A percentile compares a stretch with the other conserved stretches of the same genome.
Conservation (phyloP, 345 rosid genomes). For the Chamaenerion angustifolium region DNA sequence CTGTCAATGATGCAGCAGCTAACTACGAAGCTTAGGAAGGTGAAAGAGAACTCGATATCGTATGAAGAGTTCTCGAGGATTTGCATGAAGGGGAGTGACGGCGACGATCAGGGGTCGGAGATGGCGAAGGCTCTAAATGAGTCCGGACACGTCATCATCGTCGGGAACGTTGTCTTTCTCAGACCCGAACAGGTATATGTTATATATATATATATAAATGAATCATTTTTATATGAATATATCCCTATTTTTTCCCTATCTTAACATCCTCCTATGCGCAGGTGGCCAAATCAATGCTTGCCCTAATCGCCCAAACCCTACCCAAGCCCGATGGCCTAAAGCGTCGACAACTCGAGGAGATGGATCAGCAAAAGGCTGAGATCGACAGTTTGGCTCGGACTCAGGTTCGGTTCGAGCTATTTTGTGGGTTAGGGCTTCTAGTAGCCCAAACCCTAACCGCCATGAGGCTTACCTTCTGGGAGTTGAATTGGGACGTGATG, state of each 20-base stretch:
- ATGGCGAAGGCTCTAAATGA: constrained; percentile 40
- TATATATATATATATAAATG: too few relatives aligned
- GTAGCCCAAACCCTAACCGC: constrained; percentile 46
- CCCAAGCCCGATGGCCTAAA: constrained; percentile 35
- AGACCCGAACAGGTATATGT: constrained; percentile 66
- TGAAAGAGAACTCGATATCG: constrained; percentile 29
- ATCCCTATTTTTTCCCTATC: too few relatives aligned
- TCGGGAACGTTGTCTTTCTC: constrained; percentile 47
- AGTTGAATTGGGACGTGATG: constrained; percentile 90
- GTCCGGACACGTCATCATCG: constrained; percentile 45
- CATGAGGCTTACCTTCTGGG: constrained; percentile 96
- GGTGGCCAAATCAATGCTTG: constrained; percentile 49
- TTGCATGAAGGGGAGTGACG: constrained; percentile 34
- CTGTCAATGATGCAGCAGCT: constrained; percentile 39
- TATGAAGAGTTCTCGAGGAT: constrained; percentile 31
- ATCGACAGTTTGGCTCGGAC: constrained; percentile 41
- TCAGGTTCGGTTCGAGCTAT: constrained; percentile 50
- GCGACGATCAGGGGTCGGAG: constrained; percentile 29
- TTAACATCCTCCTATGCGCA: too few relatives aligned
- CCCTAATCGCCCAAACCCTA: constrained; percentile 25
- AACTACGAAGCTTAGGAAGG: constrained; percentile 33
- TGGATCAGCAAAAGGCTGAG: constrained; percentile 44
- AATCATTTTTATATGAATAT: too few relatives aligned
- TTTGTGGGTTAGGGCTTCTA: constrained; percentile 45
- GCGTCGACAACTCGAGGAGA: constrained; percentile 33